Evolutionary conservation across 345 rosid species (phyloP), one percentile per base, ranked within the genome.

Genomic region (Erysimum cheiranthoides): DNA sequence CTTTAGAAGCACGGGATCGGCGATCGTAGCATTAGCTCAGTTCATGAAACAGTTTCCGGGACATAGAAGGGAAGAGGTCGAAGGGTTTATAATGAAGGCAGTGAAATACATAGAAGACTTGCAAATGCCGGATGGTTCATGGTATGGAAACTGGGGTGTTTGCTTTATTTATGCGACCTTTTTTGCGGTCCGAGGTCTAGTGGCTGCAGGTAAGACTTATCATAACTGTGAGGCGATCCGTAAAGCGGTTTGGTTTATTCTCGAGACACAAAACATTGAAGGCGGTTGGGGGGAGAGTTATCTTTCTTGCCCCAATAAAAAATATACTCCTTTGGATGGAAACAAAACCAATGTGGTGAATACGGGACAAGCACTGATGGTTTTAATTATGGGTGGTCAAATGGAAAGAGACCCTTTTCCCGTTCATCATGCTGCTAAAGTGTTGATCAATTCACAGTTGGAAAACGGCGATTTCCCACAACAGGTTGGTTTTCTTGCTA

Each of bases 211-310:
- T 17, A 43, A 43, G 14, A 43, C 46, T 43, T 43, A 43, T 4
- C 1, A 14, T 4, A 14, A 43, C 47, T 12, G 16, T 14, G 73
- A 68, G 9, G 16, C 73, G 4, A 12, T 87, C 32, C 77, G 85
- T 5, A 82, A 66, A 75, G 91, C 91, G 31, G 84, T 87, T 50
- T 46, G 68, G 12, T 85, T 87, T 61, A 76, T 87, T 51, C 58
- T 85, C 18, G 79, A 86, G 4, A 85, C 75, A 61, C 89, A 87
- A 49, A 73, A 84, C 5, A 70, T 77, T 3, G 78, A 74, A 47
- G 89, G 89, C 32, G 89, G 89, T 51, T 87, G 91, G 91, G 91
- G 87, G 4, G 88, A 85, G 69, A 87, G 91, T 58, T 80, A 83
- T 40, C 68, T 85, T 6, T 83, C 88, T 8, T 80, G 84, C 78